A percentile compares a stretch with the other conserved stretches of the same genome.
Evolutionary conservation across 1,139 yeast species (phyloP).

Genomic region (Pichia sp.): DNA sequence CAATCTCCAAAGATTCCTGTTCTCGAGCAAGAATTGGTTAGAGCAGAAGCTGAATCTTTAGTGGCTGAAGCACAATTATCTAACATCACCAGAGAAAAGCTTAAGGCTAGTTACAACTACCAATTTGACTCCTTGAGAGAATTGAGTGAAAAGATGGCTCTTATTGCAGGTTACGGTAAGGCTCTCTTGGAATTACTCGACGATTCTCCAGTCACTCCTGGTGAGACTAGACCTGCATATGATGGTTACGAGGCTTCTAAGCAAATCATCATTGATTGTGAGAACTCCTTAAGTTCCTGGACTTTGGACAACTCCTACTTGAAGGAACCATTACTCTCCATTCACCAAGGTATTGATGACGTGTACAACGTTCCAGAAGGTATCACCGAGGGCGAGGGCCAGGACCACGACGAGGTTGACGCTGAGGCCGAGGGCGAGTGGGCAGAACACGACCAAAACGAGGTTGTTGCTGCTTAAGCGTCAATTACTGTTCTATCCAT

Average conservation of each 20-base stretch:
- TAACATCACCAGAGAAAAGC: conserved; percentile 95
- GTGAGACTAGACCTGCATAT: conserved; percentile 97
- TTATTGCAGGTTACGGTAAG: conserved; percentile 98
- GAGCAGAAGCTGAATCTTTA: conserved; percentile 98
- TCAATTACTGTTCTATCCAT: neutral
- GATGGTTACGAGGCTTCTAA: conserved; percentile 98
- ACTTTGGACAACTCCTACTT: conserved; percentile 93
- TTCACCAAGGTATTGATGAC: conserved; percentile 63
- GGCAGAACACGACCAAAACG: conserved; percentile 23
- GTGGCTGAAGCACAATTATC: conserved; percentile 99
- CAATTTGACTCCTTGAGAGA: conserved; percentile 96
- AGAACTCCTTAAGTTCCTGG: conserved; percentile 94
- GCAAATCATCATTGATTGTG: conserved; percentile 96
- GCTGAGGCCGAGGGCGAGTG: conserved; percentile 18
- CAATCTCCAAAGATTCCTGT: conserved; percentile 92
- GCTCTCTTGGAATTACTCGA: conserved; percentile 92
- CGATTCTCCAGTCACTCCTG: conserved; percentile 96
- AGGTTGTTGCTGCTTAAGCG: conserved; percentile 8
- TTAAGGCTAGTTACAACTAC: conserved; percentile 95
- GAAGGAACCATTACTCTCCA: conserved; percentile 79
- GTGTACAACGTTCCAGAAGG: conserved; percentile 43
- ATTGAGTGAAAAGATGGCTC: conserved; percentile 92
- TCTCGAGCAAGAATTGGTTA: conserved; percentile 94
- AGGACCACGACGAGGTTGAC: conserved; percentile 17
- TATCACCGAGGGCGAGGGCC: conserved; percentile 15